Percentiles rank a stretch among this genome's conserved stretches.
These are phyloP conservation scores for Claviceps sp. DNA, from an alignment of 2,329 filamentous ascomycete species.

Conservation along the genomic window DNA sequence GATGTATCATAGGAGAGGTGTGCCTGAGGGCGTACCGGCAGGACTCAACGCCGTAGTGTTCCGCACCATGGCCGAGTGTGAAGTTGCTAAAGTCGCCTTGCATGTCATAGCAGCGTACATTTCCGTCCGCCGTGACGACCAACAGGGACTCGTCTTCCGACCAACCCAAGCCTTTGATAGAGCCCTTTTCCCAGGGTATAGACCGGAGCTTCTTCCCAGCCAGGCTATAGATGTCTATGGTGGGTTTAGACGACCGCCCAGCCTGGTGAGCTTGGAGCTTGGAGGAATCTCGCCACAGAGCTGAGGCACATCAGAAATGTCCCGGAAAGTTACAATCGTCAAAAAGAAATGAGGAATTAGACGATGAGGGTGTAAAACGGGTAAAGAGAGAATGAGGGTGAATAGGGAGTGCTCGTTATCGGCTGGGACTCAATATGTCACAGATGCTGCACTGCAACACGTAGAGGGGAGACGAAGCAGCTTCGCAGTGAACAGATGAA, in stretches of 20 bases:
- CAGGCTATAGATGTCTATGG: conserved; percentile 89
- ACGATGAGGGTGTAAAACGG: not conserved
- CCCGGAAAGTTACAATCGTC: not conserved
- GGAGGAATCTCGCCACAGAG: conserved; percentile 75
- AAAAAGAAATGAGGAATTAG: not conserved
- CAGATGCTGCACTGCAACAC: no score
- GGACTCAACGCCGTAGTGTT: conserved; percentile 75
- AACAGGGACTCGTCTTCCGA: conserved; percentile 89
- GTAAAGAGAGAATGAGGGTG: not conserved
- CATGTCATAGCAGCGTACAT: conserved; percentile 81
- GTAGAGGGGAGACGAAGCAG: not conserved
- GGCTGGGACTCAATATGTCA: no score
- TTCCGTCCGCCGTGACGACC: conserved; percentile 79
- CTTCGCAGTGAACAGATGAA: not conserved
- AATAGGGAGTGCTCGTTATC: no score
- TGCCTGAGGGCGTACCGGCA: conserved; percentile 40
- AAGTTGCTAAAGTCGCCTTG: conserved; percentile 93
- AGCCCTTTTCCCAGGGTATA: conserved; percentile 83
- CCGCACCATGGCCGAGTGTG: conserved; percentile 76
- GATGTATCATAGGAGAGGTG: no score
- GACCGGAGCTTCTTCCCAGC: conserved; percentile 76
- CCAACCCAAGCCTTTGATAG: conserved; percentile 84
- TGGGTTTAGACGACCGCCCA: conserved; percentile 58
- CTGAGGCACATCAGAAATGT: conserved; percentile 29
- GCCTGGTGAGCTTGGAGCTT: conserved; percentile 72